Percentiles rank a stretch among this genome's conserved stretches.
These are phyloP conservation scores for Beta macrorhiza DNA, from an alignment of 179 eudicot genomes.

Conservation along the genomic window DNA sequence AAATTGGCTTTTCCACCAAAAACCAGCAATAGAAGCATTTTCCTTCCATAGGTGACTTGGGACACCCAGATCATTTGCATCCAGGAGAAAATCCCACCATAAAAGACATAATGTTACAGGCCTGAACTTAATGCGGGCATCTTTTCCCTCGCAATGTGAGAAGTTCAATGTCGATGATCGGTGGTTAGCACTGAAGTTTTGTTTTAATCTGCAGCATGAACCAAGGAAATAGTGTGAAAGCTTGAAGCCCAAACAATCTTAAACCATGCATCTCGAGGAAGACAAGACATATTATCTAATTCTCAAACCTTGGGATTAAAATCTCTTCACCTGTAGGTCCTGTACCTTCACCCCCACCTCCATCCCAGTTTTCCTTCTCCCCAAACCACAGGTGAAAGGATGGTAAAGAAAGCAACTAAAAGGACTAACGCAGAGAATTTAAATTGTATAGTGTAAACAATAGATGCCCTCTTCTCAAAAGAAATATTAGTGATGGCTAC, in stretches of 20 bases:
- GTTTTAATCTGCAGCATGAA: constrained; percentile 25
- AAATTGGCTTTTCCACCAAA: constrained; percentile 25
- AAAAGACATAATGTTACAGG: neutral
- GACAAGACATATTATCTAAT: too few species aligned
- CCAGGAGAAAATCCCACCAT: constrained; percentile 13
- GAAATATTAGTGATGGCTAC: neutral
- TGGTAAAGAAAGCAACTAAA: neutral
- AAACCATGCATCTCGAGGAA: neutral
- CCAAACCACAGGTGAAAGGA: neutral
- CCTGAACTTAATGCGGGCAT: constrained; percentile 5
- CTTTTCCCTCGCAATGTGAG: constrained; percentile 9
- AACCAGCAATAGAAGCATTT: constrained; percentile 15
- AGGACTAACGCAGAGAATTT: too few species aligned
- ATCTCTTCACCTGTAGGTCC: neutral
- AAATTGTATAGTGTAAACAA: neutral
- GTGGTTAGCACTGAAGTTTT: constrained; percentile 16
- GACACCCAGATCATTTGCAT: constrained; percentile 15
- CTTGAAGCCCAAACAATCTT: neutral
- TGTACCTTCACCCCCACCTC: neutral
- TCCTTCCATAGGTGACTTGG: constrained; percentile 7
- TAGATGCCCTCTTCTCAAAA: too few species aligned
- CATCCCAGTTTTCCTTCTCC: neutral
- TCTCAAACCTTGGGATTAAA: neutral
- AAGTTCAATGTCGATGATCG: constrained; percentile 19
- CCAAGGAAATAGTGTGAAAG: neutral